Conservation (phyloP, 2,329 filamentous ascomycete genomes). For the Epichloe elymi region DNA sequence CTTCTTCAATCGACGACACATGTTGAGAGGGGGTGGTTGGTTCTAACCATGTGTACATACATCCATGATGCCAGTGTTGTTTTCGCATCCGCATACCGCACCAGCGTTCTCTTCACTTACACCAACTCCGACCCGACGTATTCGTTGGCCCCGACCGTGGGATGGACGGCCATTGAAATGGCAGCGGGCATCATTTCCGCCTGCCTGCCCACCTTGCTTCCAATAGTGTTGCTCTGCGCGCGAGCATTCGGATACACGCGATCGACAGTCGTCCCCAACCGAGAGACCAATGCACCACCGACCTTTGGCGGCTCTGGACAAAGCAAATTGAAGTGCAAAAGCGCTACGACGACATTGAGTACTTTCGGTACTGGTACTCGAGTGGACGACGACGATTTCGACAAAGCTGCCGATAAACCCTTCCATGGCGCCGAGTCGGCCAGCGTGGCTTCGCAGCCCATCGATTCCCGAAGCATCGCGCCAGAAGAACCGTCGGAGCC, state of each 20-base stretch:
- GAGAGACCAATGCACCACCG: constrained; percentile 9
- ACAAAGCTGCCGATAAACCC: not conserved
- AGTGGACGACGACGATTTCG: constrained; percentile 5
- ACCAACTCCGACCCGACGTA: constrained; percentile 27
- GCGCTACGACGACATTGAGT: constrained; percentile 8
- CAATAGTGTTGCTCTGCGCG: constrained; percentile 25
- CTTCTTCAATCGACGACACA: not conserved
- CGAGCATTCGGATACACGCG: constrained; percentile 27
- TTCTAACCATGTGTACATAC: not conserved
- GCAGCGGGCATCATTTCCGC: constrained; percentile 38
- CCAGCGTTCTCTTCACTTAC: constrained; percentile 33
- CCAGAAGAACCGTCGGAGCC: constrained; percentile 7
- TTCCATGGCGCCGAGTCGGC: constrained; percentile 21
- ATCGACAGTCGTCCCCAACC: constrained; percentile 13
- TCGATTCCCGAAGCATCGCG: not conserved
- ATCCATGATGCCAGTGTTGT: constrained; percentile 23
- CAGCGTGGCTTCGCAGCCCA: constrained; percentile 3
- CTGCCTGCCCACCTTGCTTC: constrained; percentile 38
- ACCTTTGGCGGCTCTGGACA: constrained; percentile 12
- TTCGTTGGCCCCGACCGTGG: constrained; percentile 30
- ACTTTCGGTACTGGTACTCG: constrained; percentile 8
- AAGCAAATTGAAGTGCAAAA: constrained; percentile 6
- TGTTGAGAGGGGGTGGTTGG: not conserved
- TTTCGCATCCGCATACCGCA: constrained; percentile 35
- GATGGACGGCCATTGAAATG: constrained; percentile 36